Evolutionary conservation across 1,284 basidiomycete genomes (phyloP).

Genomic region (Ustilago esculenta): DNA sequence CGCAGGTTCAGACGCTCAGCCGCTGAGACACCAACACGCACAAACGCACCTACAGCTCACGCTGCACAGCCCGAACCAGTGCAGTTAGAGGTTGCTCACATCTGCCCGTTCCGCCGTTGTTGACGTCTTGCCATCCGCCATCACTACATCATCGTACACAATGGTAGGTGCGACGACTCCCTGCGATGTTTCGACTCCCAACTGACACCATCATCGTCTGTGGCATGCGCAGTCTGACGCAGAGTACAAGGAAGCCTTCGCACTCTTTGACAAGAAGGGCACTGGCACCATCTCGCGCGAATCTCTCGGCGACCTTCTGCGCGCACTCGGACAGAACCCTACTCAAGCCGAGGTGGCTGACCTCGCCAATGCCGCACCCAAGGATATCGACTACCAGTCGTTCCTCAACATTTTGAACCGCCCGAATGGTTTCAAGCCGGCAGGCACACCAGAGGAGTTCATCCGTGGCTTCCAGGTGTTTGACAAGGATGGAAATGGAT

Average conservation of each 20-base stretch:
- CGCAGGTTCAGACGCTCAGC: too few relatives aligned
- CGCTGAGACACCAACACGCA: background rate
- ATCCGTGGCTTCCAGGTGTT: slow-evolving; percentile 99
- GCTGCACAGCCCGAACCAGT: background rate
- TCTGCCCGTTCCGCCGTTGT: too few relatives aligned
- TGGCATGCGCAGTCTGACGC: slow-evolving; percentile 50
- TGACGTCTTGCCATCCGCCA: too few relatives aligned
- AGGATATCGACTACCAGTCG: slow-evolving; percentile 74
- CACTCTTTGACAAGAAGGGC: slow-evolving; percentile 96
- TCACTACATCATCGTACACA: too few relatives aligned
- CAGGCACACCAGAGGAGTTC: slow-evolving; percentile 79
- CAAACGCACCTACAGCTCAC: background rate
- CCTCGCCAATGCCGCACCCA: slow-evolving; percentile 77
- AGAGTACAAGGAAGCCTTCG: slow-evolving; percentile 85
- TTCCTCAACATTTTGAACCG: slow-evolving; percentile 91
- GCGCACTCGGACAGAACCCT: slow-evolving; percentile 96
- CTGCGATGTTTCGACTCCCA: too few relatives aligned
- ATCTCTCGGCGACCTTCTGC: slow-evolving; percentile 90
- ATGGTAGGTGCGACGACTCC: slow-evolving; percentile 12
- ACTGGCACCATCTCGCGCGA: slow-evolving; percentile 87
- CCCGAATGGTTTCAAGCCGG: slow-evolving; percentile 95
- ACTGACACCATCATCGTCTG: background rate
- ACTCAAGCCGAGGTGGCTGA: slow-evolving; percentile 94
- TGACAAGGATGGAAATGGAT: slow-evolving; percentile 96
- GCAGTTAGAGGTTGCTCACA: too few relatives aligned